These are phyloP conservation scores for Pseudoscleropodium purum DNA, from an alignment of 225 moss, liverwort and hornwort genomes.

Conservation along the genomic window DNA sequence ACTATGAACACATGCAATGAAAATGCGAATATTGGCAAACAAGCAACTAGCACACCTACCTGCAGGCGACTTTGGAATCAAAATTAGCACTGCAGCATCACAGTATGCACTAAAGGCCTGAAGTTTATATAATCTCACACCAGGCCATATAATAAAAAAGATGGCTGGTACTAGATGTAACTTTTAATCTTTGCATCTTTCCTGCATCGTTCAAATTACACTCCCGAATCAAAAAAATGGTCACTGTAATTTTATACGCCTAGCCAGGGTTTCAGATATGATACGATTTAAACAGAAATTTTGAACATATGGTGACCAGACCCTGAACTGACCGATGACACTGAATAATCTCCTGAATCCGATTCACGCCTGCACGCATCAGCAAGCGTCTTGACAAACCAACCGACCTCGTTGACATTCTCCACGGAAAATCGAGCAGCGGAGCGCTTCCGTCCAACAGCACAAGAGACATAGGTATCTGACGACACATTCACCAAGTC, in stretches of 20 bases:
- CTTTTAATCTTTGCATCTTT: conserved; percentile 28
- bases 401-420: conserved; percentile 67
- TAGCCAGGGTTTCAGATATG: conserved; percentile 22
- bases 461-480: conserved; percentile 86
- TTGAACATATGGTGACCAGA: conserved; percentile 21
- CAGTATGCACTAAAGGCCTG: neutral
- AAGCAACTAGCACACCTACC: neutral
- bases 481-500: conserved; percentile 66
- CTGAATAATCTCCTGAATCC: conserved; percentile 15
- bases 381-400: conserved; percentile 55
- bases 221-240: conserved; percentile 43
- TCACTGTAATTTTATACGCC: conserved; percentile 12
- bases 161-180: conserved; percentile 3
- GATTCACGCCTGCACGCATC: conserved; percentile 10
- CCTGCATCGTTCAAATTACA: conserved; percentile 22
- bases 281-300: conserved; percentile 16
- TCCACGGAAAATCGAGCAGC: conserved; percentile 77
- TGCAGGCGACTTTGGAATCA: neutral
- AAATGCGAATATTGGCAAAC: neutral
- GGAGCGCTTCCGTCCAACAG: conserved; percentile 74
- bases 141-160: conserved; percentile 12
- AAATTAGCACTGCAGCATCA: neutral
- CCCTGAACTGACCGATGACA: conserved; percentile 18
- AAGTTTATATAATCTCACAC: conserved; percentile 7
- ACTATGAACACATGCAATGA: neutral